Evolutionary conservation across 2,329 filamentous ascomycete genomes (phyloP).

Genomic region (Phialophora tarda): DNA sequence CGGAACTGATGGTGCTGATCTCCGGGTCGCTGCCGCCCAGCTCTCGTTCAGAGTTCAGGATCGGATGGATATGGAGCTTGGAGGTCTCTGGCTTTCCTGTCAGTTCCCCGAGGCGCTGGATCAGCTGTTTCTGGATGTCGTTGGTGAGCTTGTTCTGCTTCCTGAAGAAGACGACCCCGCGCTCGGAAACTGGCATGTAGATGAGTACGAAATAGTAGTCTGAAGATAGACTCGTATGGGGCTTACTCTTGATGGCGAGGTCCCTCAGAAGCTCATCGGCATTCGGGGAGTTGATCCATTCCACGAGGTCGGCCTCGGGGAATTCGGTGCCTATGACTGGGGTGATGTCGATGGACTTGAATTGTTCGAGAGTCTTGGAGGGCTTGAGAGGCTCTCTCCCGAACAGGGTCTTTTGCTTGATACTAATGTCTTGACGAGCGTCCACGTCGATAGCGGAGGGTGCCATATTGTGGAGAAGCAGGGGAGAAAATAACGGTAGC

Average conservation of each 20-base stretch:
- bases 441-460: slow-evolving; percentile 16
- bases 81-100: slow-evolving; percentile 64
- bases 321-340: slow-evolving; percentile 59
- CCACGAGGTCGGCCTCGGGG: slow-evolving; percentile 39
- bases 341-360: slow-evolving; percentile 56
- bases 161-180: slow-evolving; percentile 66
- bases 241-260: slow-evolving; percentile 68
- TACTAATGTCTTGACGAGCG: neutral
- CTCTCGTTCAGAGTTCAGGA: slow-evolving; percentile 61
- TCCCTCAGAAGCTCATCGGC: slow-evolving; percentile 69
- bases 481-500: neutral
- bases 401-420: slow-evolving; percentile 17
- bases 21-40: slow-evolving; percentile 62
- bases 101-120: slow-evolving; percentile 64
- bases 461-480: slow-evolving; percentile 15
- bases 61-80: slow-evolving; percentile 65
- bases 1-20: slow-evolving; percentile 68
- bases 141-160: slow-evolving; percentile 66
- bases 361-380: slow-evolving; percentile 50
- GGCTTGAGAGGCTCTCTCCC: slow-evolving; percentile 44
- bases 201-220: neutral
- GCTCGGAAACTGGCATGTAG: slow-evolving; percentile 53
- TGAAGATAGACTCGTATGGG: slow-evolving; percentile 18
- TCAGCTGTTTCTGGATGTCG: slow-evolving; percentile 69
- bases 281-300: slow-evolving; percentile 65